Base-by-base conservation (phyloP, 805 yeast species). In the Yarrowia sp. region DNA sequence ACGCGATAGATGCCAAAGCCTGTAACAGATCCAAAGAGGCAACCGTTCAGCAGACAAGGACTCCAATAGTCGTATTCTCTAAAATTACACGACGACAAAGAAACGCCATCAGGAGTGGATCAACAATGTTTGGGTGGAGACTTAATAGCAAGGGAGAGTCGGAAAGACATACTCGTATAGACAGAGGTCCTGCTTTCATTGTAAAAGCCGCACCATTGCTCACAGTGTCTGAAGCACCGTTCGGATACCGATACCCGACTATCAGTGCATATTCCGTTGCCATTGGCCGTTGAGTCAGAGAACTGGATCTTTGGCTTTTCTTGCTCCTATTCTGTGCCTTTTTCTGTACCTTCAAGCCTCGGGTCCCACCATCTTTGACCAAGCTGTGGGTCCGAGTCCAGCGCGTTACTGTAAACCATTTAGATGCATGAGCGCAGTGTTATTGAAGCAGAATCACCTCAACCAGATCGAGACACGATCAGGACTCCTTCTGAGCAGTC, bases 271-370 rank as follows among this genome's bases (percentile, higher is more conserved):
- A 24, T 48, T 48, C 54, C 54, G 38, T 9, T 48, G 9, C 28
- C 54, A 48, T 48, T 48, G 54, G 54, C 54, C 54, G 54, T 48
- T 48, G 54, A 32, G 38, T 30, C 54, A 19, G 26, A 19, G 9
- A 9, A 11, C 14, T 22, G 6, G 19, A 16, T n/a, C n/a, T 26
- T 43, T 26, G 54, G 38, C 38, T 32, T 48, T 48, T 19, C 19
- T 9, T 48, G 54, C 54, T 48, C 35, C 54, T 46, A 16, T 26
- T 24, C 49, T 43, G 49, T 26, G 10, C 28, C 11, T 12, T 17
- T 26, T 28, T 38, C 43, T 19, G 43, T 19, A 9, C 24, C 43
- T 10, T 11, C 19, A 48, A 32, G 54, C 54, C 54, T 10, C 28
- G 54, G 54, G 54, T 48, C 54, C 54, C 54, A 48, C 54, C 54